Evolutionary conservation across 495 filamentous ascomycete species (phyloP).

Genomic region (Xylaria nigripes): DNA sequence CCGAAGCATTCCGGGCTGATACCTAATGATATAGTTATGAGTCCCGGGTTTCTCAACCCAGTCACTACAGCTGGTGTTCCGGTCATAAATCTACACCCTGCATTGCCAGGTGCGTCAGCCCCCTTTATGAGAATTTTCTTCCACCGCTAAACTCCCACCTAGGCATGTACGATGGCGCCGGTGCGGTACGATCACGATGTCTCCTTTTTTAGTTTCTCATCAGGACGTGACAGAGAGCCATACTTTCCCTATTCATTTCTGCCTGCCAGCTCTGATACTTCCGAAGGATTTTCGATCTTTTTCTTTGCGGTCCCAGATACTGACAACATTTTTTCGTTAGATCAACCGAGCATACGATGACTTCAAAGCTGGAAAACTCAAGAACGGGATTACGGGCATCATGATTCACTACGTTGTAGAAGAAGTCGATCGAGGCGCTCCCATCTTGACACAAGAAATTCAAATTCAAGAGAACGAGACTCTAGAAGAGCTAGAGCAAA

Average conservation of each 20-base stretch:
- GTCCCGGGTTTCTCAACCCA: conserved; percentile 48
- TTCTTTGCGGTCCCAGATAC: background rate
- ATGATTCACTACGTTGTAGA: conserved; percentile 89
- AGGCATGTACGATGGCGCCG: conserved; percentile 66
- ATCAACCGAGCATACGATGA: conserved; percentile 73
- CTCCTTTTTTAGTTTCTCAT: conserved; percentile 23
- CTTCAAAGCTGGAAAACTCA: conserved; percentile 61
- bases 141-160: conserved; percentile 9
- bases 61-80: conserved; percentile 50
- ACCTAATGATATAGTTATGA: conserved; percentile 21
- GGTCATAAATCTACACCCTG: conserved; percentile 85
- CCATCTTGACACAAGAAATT: conserved; percentile 65
- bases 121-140: background rate
- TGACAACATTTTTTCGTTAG: conserved; percentile 19
- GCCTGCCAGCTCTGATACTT: background rate
- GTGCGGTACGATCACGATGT: conserved; percentile 3
- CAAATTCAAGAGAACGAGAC: conserved; percentile 59
- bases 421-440: conserved; percentile 73
- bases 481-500: conserved; percentile 55
- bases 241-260: background rate
- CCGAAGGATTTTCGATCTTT: background rate
- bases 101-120: conserved; percentile 32
- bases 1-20: background rate
- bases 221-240: background rate
- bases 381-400: conserved; percentile 65